A percentile compares a stretch with the other conserved stretches of the same genome.
Conservation (phyloP, 2,329 filamentous ascomycete genomes). For the Trichoderma polysporum region DNA sequence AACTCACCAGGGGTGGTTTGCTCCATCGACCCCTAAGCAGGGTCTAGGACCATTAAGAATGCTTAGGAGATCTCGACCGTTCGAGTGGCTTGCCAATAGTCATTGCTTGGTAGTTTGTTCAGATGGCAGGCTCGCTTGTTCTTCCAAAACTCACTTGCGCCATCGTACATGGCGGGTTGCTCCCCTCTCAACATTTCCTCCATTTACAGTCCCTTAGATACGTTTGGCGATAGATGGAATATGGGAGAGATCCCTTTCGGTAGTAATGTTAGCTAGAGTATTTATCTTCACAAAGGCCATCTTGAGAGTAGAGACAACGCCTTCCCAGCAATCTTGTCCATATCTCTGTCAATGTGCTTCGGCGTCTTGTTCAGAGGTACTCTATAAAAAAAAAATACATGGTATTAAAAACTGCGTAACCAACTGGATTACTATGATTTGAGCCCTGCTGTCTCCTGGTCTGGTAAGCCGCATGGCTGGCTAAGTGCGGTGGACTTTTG, state of each 20-base stretch:
- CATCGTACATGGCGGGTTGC: background rate
- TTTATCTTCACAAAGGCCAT: background rate
- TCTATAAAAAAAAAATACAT: background rate
- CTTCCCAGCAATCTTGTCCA: background rate
- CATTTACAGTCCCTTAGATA: background rate
- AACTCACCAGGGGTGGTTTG: background rate
- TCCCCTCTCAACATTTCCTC: background rate
- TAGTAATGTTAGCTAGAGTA: background rate
- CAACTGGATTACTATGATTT: background rate
- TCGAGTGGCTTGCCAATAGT: slow-evolving; percentile 1
- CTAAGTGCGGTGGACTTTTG: background rate
- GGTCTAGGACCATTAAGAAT: background rate
- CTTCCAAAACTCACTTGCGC: background rate
- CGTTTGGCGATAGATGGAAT: background rate
- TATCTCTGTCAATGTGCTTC: no score
- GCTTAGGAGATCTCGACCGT: background rate
- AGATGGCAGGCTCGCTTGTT: background rate
- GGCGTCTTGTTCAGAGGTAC: background rate
- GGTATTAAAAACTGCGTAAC: background rate
- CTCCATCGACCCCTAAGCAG: background rate
- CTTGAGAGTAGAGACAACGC: background rate
- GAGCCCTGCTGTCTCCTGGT: background rate
- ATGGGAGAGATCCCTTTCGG: background rate
- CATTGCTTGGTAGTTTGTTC: background rate
- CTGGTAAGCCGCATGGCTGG: background rate